Base-by-base conservation (phyloP, 495 filamentous ascomycete species). In the Annulohypoxylon stygium region DNA sequence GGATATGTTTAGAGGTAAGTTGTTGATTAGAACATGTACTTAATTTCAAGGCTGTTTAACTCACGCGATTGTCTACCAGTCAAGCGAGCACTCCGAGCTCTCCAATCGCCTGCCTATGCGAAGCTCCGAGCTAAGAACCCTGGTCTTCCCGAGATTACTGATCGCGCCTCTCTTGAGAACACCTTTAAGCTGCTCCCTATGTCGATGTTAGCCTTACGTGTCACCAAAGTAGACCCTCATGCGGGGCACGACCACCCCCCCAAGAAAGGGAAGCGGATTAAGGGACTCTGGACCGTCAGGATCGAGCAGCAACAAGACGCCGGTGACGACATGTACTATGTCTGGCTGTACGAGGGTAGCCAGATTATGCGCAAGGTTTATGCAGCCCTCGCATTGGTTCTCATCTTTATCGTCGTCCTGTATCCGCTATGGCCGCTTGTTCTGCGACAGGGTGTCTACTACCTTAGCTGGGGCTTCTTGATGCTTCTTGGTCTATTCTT, bases 241-340 rank as follows among this genome's bases (percentile, higher is more conserved):
- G 87, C 90, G 71, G 90, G 90, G 47, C 95, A 97, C 80, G 87
- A 91, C 80, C 86, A 86, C 50, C 76, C 80, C n/a, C 79, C 83
- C 20, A 93, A 93, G 79, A 87, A 90, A 66, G 90, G 89, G 71
- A 99, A 98, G 86, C 90, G 94, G 25, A 85, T 93, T 73, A 99
- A 98, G 85, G 97, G 97, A 18, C 89, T 94, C 26, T 99, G 97
- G 97, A 97, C 92, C 1, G 97, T 99, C 45, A 91, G 90, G 78
- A 93, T 99, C 73, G 96, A 98, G 82, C 95, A 95, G 70, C 95
- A 99, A 79, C 97, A 99, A 81, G 95, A 98, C 75, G 92, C 94
- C 25, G 82, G 84, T 45, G 93, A 97, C 23, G 93, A 97, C 71
- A 90, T 95, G 83, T 93, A 99, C 82, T 99, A 98, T 77, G 91